A percentile compares a stretch with the other conserved stretches of the same genome.
Evolutionary conservation across 345 rosid species (phyloP).

Genomic region (Acer yangbiense): DNA sequence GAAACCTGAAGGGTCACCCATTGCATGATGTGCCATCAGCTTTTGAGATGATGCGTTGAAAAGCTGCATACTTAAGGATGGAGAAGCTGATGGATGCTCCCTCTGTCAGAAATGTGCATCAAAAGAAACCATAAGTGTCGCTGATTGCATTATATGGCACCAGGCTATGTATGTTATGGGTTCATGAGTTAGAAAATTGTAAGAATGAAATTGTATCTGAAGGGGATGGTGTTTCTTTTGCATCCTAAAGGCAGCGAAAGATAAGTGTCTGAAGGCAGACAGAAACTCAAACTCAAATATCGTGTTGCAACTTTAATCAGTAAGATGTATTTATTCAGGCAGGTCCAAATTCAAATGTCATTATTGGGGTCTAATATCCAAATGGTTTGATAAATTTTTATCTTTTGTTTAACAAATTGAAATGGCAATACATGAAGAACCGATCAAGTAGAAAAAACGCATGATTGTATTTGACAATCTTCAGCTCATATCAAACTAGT

Average conservation of each 20-base stretch:
- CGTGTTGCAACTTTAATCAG: too few relatives aligned
- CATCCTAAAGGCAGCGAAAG: too few relatives aligned
- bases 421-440: too few relatives aligned
- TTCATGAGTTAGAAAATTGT: background rate
- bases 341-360: background rate
- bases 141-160: background rate
- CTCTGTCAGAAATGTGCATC: background rate
- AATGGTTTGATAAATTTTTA: background rate
- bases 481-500: too few relatives aligned
- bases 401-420: too few relatives aligned
- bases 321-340: background rate
- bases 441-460: too few relatives aligned
- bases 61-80: background rate
- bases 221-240: too few relatives aligned
- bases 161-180: background rate
- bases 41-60: conserved; percentile 49
- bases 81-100: background rate
- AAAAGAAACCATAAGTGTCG: background rate
- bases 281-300: too few relatives aligned
- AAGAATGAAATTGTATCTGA: background rate
- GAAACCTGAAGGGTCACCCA: conserved; percentile 85
- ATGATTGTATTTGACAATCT: too few relatives aligned
- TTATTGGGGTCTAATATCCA: background rate
- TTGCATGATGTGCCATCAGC: conserved; percentile 91
- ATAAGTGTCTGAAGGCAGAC: too few relatives aligned